These are phyloP conservation scores for Rhododendron simsii DNA, from an alignment of 148 eudicot genomes.

Conservation along the genomic window DNA sequence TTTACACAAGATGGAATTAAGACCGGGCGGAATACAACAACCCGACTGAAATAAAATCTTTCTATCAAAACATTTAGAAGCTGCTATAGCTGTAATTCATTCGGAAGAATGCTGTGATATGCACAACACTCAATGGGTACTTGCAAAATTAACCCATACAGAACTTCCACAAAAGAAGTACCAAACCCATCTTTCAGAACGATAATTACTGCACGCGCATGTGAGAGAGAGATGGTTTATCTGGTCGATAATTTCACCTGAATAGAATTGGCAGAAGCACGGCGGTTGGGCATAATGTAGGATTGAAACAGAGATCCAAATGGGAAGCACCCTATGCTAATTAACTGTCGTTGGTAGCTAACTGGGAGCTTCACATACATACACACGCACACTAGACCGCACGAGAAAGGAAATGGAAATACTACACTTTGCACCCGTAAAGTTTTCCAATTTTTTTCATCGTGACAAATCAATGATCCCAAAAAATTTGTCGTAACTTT, in stretches of 20 bases:
- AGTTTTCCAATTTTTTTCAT: too few species aligned
- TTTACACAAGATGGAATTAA: too few species aligned
- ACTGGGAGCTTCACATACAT: not conserved
- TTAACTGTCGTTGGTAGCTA: not conserved
- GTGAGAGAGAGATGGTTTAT: not conserved
- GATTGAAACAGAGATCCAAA: not conserved
- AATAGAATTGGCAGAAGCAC: not conserved
- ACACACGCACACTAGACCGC: too few species aligned
- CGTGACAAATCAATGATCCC: too few species aligned
- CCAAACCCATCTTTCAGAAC: not conserved
- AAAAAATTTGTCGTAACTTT: too few species aligned
- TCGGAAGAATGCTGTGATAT: not conserved
- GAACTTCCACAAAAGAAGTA: not conserved
- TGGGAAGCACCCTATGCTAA: not conserved
- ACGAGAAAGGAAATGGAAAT: too few species aligned
- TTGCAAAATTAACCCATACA: not conserved
- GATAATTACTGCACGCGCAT: not conserved
- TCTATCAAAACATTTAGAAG: too few species aligned
- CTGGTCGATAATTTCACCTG: not conserved
- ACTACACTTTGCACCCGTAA: too few species aligned
- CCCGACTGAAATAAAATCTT: too few species aligned
- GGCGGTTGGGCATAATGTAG: not conserved
- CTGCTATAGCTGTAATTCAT: not conserved
- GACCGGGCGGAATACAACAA: too few species aligned
- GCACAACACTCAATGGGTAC: not conserved